Evolutionary conservation across 2,329 filamentous ascomycete genomes (phyloP), one percentile per base, ranked within the genome.

Genomic region (Pleurostoma richardsiae): DNA sequence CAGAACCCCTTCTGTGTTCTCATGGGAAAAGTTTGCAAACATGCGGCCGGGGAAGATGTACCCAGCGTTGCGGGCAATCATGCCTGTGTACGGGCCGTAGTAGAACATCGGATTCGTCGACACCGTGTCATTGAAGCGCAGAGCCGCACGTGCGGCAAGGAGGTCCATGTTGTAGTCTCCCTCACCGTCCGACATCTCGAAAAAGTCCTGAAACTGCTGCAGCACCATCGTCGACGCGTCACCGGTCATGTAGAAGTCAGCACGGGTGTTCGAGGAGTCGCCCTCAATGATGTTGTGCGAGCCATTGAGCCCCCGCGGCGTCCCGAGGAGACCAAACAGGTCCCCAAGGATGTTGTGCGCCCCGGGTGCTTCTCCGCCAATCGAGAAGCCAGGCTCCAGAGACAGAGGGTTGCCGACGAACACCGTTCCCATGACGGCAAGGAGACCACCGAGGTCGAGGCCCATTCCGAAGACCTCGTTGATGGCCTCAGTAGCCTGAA

Each of bases 71-170:
- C 72, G 68, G 5, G 67, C 69, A 26, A 77, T 56, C 44, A 76
- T 62, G 10, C 76, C 76, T 3, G 71, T 74, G 45, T 73, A 69
- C 2, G 75, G 77, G 1, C 74, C 74, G 44, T 74, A 77, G 60
- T 75, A 80, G 57, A 78, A 79, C 42, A 74, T 64, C 0, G 76
- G 74, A 55, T 81, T 81, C 29, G 66, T 70, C 28, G 61, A 58
- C 7, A 77, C 68, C 39, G 67, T 72, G 53, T 79, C 62, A 10
- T 73, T 52, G 55, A 73, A 76, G 3, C 75, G 69, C 10, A 63
- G 56, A 7, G 67, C 64, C 7, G 71, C 69, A 36, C 72, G 70
- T 38, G 67, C 55, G 3, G 60, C 72, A 29, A 77, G 61, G 29
- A 68, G 56, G 5, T 70, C 64, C 49, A 75, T 66, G 40, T 67